Base-by-base conservation (phyloP, 2,329 filamentous ascomycete genomes). In the Gremmenia infestans region DNA sequence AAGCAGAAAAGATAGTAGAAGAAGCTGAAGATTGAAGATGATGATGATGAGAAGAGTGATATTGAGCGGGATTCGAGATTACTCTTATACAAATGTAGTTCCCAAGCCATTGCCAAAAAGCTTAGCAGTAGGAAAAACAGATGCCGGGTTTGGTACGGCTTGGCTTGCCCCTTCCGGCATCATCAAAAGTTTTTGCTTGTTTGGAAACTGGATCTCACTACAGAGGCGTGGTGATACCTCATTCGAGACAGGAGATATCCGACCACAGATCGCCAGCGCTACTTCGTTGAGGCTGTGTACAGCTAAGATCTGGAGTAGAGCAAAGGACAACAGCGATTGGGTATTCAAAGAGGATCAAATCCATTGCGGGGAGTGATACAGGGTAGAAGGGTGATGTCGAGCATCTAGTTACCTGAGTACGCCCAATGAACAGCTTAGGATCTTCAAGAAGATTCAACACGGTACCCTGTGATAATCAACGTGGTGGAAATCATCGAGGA, bases 11-110 rank as follows among this genome's bases (percentile, higher is more conserved):
- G 55, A 52, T 56, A 53, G 58, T 55, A 60, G 53, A 60, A 63
- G 56, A 39, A 51, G 54, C 45, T 55, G 62, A 62, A 59, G 61
- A 62, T 53, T 58, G 57, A 54, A 53, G 63, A 57, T 66, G 62
- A 56, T 66, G 64, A 66, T 64, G 63, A 65, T 60, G 60, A 60
- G 51, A 60, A 64, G 48, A 60, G 42, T 40, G 49, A 52, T 23
- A 60, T 54, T 55, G 60, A 55, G 51, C 14, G 43, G 63, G 55
- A 58, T 53, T 28, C 14, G 17, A 56, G 48, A 54, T 54, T 48
- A 25, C 40, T 62, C 63, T 67, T 68, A 68, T 68, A 67, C 50
- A 56, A 42, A 56, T 45, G 14, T 25, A 7, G 17, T 3, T 25
- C 11, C 55, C 49, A 56, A 56, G 48, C 54, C 43, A 32, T 53